These are phyloP conservation scores for Juglanconis juglandina DNA, from an alignment of 2,329 filamentous ascomycete genomes.

Conservation along the genomic window DNA sequence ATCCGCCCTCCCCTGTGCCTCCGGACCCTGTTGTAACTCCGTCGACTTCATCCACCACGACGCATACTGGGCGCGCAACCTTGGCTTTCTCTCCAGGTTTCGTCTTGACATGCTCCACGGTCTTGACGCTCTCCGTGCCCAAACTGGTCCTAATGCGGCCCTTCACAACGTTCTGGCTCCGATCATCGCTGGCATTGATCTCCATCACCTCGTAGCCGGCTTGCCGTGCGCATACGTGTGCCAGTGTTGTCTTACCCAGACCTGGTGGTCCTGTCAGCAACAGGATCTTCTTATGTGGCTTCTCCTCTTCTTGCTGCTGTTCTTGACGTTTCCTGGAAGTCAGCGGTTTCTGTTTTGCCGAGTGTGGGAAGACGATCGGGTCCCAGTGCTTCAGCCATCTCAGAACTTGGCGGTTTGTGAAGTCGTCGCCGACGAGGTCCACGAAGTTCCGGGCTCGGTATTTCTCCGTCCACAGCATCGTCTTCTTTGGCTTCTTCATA, in stretches of 20 bases:
- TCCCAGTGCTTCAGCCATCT: conserved; percentile 97
- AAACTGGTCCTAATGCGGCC: conserved; percentile 87
- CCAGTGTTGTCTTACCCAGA: conserved; percentile 90
- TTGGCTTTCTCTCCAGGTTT: conserved; percentile 49
- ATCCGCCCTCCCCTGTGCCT: conserved; percentile 80
- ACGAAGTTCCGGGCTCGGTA: conserved; percentile 90
- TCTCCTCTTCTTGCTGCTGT: conserved; percentile 61
- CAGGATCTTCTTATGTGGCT: conserved; percentile 79
- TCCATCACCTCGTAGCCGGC: conserved; percentile 96
- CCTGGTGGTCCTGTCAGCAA: conserved; percentile 89
- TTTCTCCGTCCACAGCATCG: conserved; percentile 91
- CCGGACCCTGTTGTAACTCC: conserved; percentile 82
- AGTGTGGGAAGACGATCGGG: conserved; percentile 80
- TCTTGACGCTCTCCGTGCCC: conserved; percentile 89
- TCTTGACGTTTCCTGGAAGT: conserved; percentile 41
- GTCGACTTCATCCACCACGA: conserved; percentile 95
- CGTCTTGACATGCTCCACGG: conserved; percentile 57
- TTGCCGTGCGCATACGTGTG: conserved; percentile 91
- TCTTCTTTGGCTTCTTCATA: conserved; percentile 42
- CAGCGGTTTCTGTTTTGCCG: conserved; percentile 55
- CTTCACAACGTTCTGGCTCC: conserved; percentile 84
- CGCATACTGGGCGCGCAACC: conserved; percentile 80
- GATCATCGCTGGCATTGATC: conserved; percentile 96
- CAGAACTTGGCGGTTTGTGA: conserved; percentile 85
- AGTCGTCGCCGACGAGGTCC: conserved; percentile 89